Evolutionary conservation across 2,329 filamentous ascomycete genomes (phyloP).

Genomic region (Beauveria sp.): DNA sequence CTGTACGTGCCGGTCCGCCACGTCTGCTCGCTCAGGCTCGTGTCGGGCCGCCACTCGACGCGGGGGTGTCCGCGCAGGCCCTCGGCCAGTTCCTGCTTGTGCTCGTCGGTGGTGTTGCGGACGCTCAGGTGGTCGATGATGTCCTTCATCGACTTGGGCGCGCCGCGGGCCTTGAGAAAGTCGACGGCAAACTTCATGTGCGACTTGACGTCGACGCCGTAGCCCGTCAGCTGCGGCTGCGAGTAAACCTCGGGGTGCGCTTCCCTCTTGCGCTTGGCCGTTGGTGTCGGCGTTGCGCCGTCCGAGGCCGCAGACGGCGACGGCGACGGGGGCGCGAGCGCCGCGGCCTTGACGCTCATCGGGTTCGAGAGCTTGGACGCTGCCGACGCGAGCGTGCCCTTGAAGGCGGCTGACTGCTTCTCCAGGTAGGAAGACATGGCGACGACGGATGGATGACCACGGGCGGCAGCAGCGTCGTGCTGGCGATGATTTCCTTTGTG

Average conservation of each 20-base stretch:
- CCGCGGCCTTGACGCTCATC: slow-evolving; percentile 34
- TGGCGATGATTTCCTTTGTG: not conserved
- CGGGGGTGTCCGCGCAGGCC: slow-evolving; percentile 59
- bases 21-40: slow-evolving; percentile 55
- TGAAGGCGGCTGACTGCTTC: slow-evolving; percentile 56
- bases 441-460: slow-evolving; percentile 14
- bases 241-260: slow-evolving; percentile 56
- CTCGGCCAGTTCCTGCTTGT: slow-evolving; percentile 57
- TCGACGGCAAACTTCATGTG: slow-evolving; percentile 83
- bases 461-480: slow-evolving; percentile 2
- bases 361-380: slow-evolving; percentile 54
- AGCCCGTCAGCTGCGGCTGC: slow-evolving; percentile 68
- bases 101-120: slow-evolving; percentile 50
- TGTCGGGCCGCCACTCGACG: slow-evolving; percentile 49
- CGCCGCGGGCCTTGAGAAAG: slow-evolving; percentile 64
- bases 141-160: slow-evolving; percentile 63
- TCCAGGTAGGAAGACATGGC: slow-evolving; percentile 57
- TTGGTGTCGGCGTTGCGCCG: slow-evolving; percentile 58
- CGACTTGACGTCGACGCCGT: slow-evolving; percentile 74
- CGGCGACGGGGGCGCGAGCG: slow-evolving; percentile 53
- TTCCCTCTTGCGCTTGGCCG: slow-evolving; percentile 55
- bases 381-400: slow-evolving; percentile 53
- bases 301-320: slow-evolving; percentile 52
- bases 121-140: slow-evolving; percentile 77
- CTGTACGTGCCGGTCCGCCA: slow-evolving; percentile 67